Percentiles rank a stretch among this genome's conserved stretches.
These are phyloP conservation scores for Blastomyces gilchristii DNA, from an alignment of 2,329 filamentous ascomycete species.

Conservation along the genomic window DNA sequence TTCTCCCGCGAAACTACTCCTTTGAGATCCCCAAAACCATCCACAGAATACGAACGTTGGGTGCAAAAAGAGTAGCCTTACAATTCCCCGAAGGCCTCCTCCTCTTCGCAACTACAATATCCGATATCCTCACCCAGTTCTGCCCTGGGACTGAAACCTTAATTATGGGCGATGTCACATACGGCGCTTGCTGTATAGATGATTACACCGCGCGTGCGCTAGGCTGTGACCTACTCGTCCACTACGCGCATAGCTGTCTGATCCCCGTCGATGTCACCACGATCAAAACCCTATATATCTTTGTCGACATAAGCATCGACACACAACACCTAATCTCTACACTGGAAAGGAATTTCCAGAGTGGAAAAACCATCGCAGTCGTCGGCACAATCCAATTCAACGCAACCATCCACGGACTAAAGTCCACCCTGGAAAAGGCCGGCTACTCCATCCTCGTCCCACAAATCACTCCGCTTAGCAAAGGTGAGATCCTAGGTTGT, in stretches of 20 bases:
- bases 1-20: constrained; percentile 91
- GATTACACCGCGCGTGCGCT: constrained; percentile 93
- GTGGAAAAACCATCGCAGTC: constrained; percentile 78
- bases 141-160: constrained; percentile 84
- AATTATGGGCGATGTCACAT: constrained; percentile 99
- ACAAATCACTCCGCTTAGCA: constrained; percentile 84
- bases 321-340: constrained; percentile 76
- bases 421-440: constrained; percentile 64
- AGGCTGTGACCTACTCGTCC: constrained; percentile 86
- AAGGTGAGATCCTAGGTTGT: constrained; percentile 94
- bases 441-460: constrained; percentile 81
- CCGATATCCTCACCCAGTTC: constrained; percentile 90
- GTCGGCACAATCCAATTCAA: constrained; percentile 99
- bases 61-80: constrained; percentile 75
- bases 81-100: constrained; percentile 95
- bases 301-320: constrained; percentile 96
- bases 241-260: constrained; percentile 94
- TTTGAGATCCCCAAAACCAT: constrained; percentile 99
- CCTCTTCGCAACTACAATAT: constrained; percentile 93
- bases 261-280: constrained; percentile 94
- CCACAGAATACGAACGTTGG: constrained; percentile 73
- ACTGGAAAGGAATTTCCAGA: constrained; percentile 74
- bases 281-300: constrained; percentile 95
- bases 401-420: constrained; percentile 81
- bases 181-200: constrained; percentile 96